A percentile compares a stretch with the other conserved stretches of the same genome.
These are phyloP conservation scores for Penicillium argentinense DNA, from an alignment of 495 filamentous ascomycete species.

Conservation along the genomic window DNA sequence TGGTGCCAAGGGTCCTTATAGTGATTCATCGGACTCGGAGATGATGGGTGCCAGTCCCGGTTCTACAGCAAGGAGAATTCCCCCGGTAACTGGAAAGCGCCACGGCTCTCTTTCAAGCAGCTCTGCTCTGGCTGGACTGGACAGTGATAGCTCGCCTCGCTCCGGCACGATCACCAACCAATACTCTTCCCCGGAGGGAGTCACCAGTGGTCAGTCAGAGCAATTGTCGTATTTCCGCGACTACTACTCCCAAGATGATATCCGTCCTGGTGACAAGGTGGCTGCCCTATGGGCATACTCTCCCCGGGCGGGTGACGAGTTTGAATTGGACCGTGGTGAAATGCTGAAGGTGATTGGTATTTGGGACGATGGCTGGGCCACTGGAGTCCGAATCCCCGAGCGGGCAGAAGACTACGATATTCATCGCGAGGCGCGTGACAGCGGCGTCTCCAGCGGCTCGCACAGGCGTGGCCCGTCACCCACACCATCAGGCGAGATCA, in stretches of 20 bases:
- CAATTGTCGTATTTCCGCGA: constrained; percentile 95
- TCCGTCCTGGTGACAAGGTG: constrained; percentile 87
- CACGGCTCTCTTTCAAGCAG: constrained; percentile 88
- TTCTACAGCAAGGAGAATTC: constrained; percentile 59
- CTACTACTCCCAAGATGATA: constrained; percentile 97
- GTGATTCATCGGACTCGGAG: constrained; percentile 78
- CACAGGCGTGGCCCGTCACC: constrained; percentile 61
- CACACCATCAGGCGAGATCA: constrained; percentile 78
- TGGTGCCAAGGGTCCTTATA: constrained; percentile 47
- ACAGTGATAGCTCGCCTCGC: constrained; percentile 72
- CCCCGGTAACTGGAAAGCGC: constrained; percentile 68
- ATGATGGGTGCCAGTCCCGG: constrained; percentile 77
- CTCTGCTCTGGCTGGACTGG: constrained; percentile 68
- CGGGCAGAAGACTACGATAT: constrained; percentile 86
- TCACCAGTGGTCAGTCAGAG: constrained; percentile 89
- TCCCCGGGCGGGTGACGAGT: constrained; percentile 90
- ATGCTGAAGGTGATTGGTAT: constrained; percentile 99
- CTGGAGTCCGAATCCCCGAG: constrained; percentile 79
- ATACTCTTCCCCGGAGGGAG: constrained; percentile 77
- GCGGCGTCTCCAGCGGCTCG: constrained; percentile 86
- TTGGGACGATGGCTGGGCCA: constrained; percentile 99
- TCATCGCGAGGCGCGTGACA: constrained; percentile 79
- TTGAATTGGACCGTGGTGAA: constrained; percentile 89
- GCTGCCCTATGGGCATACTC: constrained; percentile 96
- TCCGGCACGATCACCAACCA: constrained; percentile 71